Evolutionary conservation across 73 alveolate species (phyloP), one percentile per base, ranked within the genome.

Genomic region (Uronychia setigera): DNA sequence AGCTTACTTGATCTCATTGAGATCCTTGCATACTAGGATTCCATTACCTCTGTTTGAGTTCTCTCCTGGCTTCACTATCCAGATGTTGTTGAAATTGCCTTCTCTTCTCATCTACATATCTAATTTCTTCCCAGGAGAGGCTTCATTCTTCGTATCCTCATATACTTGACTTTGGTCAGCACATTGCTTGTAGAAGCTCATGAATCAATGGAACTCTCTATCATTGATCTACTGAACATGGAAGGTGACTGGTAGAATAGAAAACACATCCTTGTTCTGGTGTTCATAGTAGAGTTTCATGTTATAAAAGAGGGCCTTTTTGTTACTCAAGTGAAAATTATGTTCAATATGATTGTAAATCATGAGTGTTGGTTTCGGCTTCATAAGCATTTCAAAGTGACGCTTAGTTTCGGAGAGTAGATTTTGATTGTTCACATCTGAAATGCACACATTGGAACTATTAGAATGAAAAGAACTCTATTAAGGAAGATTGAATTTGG

Each of bases 41-140:
- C 98, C 98, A 85, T 84, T 89, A 0, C 98, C 98, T 94, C 98
- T 88, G 60, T 94, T 94, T n/a, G 98, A 88, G 79, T 87, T 89
- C 86, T 94, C 98, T 1, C 98, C 98, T 0, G 98, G 98, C 59
- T 94, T 94, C 19, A 94, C 92, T n/a, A 94, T 94, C 97, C 98
- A 94, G 29, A 94, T 34, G 33, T 86, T 57, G 76, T 79, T 81
- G 0, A 86, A 58, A 14, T 60, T 90, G 67, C 67, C 67, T 19
- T 32, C 67, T 46, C 67, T 35, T 79, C 32, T n/a, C 86, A 59
- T 86, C n/a, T n/a, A n/a, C n/a, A n/a, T n/a, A n/a, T n/a, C n/a
- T n/a, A n/a, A n/a, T n/a, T n/a, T n/a, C n/a, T n/a, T n/a, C n/a
- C n/a, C n/a, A n/a, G n/a, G n/a, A n/a, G n/a, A n/a, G n/a, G n/a